Conservation (phyloP, 2,329 filamentous ascomycete genomes). For the Fusarium cyanostomum region DNA sequence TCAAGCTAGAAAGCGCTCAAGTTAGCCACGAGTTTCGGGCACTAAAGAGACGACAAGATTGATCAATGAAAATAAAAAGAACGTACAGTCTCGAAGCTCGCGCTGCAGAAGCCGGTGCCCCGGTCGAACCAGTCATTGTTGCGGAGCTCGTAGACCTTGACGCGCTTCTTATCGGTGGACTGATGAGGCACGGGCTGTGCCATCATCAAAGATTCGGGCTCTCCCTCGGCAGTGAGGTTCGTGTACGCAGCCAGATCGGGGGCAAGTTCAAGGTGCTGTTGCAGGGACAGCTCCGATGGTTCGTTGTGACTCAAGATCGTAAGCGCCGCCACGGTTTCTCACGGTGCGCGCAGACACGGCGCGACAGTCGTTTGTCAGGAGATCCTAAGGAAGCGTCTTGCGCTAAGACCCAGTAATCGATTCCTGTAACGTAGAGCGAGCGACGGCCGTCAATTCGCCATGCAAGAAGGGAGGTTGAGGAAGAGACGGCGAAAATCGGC, state of each 20-base stretch:
- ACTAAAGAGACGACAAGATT: conserved; percentile 16
- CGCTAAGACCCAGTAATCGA: conserved; percentile 31
- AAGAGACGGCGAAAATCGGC: conserved; percentile 29
- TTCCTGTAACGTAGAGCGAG: conserved; percentile 33
- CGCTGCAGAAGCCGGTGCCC: conserved; percentile 94
- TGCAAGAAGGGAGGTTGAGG: conserved; percentile 38
- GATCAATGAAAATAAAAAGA: conserved; percentile 28
- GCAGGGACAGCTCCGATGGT: conserved; percentile 64
- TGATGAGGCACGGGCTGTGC: conserved; percentile 76
- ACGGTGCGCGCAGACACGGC: conserved; percentile 44
- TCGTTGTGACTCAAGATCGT: conserved; percentile 64
- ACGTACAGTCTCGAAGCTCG: conserved; percentile 76
- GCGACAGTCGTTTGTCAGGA: conserved; percentile 35
- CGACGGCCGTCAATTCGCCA: conserved; percentile 47
- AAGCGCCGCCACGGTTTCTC: conserved; percentile 65
- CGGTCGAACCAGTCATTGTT: conserved; percentile 99
- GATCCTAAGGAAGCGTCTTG: conserved; percentile 23
- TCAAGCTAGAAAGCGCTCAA: conserved; percentile 57
- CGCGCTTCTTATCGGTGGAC: conserved; percentile 75
- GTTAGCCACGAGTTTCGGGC: conserved; percentile 30
- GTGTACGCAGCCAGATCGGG: conserved; percentile 62
- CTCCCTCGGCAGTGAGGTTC: conserved; percentile 61
- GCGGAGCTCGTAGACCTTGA: conserved; percentile 98
- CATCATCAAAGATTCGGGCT: conserved; percentile 73
- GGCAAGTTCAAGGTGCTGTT: conserved; percentile 67